Evolutionary conservation across 164 flowering plant genomes (phyloP).

Genomic region (Umbilicus rupestris): DNA sequence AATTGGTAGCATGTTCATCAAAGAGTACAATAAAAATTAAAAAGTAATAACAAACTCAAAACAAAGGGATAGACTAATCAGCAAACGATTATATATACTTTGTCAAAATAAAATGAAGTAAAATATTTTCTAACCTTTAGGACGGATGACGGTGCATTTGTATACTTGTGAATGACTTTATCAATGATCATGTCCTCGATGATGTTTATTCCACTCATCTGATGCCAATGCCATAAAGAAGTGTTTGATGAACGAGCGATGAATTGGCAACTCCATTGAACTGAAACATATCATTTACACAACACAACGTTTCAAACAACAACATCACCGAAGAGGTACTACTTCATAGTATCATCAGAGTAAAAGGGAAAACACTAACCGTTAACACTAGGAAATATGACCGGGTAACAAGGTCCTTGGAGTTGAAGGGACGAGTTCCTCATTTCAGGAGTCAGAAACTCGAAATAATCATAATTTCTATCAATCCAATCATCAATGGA

Average conservation of each 20-base stretch:
- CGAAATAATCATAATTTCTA: constrained; percentile 81
- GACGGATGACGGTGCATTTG: constrained; percentile 76
- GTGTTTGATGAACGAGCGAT: constrained; percentile 76
- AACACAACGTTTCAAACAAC: neutral
- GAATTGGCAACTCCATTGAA: constrained; percentile 89
- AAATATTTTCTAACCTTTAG: constrained; percentile 44
- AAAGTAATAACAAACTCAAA: neutral
- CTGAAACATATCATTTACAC: constrained; percentile 25
- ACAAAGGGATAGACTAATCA: neutral
- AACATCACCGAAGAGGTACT: neutral
- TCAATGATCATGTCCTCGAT: constrained; percentile 66
- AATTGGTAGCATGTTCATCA: neutral
- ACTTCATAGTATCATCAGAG: neutral
- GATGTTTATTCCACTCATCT: constrained; percentile 87
- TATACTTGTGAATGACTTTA: constrained; percentile 61
- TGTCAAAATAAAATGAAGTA: neutral
- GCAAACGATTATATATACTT: neutral
- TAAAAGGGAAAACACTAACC: constrained; percentile 29
- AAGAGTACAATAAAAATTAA: neutral
- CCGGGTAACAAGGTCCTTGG: constrained; percentile 98
- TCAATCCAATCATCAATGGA: constrained; percentile 77
- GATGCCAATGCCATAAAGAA: constrained; percentile 75
- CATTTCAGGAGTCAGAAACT: constrained; percentile 75
- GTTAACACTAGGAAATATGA: constrained; percentile 90
- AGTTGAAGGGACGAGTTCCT: constrained; percentile 89